A percentile compares a stretch with the other conserved stretches of the same genome.
These are phyloP conservation scores for Miscanthus lutarioriparius DNA, from an alignment of 176 grass and related monocot species.

Conservation along the genomic window DNA sequence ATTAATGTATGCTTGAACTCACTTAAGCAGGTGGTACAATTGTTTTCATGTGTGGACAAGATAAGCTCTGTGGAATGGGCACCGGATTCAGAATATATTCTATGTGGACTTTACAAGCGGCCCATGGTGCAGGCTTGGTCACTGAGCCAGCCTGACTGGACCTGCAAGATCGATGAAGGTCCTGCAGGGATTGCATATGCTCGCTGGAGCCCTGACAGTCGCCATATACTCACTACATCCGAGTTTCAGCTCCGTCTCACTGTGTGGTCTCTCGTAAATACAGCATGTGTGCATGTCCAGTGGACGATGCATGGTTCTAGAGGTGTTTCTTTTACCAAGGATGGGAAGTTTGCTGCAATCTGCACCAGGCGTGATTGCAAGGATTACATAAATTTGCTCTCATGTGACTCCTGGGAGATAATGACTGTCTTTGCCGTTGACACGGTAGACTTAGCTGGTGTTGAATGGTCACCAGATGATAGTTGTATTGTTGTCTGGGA, in stretches of 20 bases:
- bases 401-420: slow-evolving; percentile 92
- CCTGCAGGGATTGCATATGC: slow-evolving; percentile 88
- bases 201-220: slow-evolving; percentile 93
- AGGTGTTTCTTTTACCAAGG: slow-evolving; percentile 90
- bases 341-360: slow-evolving; percentile 90
- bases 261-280: slow-evolving; percentile 94
- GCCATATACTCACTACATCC: slow-evolving; percentile 91
- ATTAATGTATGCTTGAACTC: slow-evolving; percentile 30
- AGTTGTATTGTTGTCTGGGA: slow-evolving; percentile 92
- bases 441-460: slow-evolving; percentile 77
- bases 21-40: slow-evolving; percentile 67
- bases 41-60: slow-evolving; percentile 95
- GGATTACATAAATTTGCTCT: slow-evolving; percentile 91
- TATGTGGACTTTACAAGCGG: slow-evolving; percentile 90
- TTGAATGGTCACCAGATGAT: slow-evolving; percentile 94
- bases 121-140: slow-evolving; percentile 97
- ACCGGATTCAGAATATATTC: slow-evolving; percentile 83
- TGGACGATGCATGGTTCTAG: slow-evolving; percentile 79
- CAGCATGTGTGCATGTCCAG: slow-evolving; percentile 90
- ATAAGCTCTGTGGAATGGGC: slow-evolving; percentile 97
- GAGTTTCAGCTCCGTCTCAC: slow-evolving; percentile 96
- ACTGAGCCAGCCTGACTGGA: slow-evolving; percentile 88
- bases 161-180: slow-evolving; percentile 95
- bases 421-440: slow-evolving; percentile 88
- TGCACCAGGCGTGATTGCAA: slow-evolving; percentile 92